Evolutionary conservation across 1,284 basidiomycete genomes (phyloP).

Genomic region (Rhizoctonia solani): DNA sequence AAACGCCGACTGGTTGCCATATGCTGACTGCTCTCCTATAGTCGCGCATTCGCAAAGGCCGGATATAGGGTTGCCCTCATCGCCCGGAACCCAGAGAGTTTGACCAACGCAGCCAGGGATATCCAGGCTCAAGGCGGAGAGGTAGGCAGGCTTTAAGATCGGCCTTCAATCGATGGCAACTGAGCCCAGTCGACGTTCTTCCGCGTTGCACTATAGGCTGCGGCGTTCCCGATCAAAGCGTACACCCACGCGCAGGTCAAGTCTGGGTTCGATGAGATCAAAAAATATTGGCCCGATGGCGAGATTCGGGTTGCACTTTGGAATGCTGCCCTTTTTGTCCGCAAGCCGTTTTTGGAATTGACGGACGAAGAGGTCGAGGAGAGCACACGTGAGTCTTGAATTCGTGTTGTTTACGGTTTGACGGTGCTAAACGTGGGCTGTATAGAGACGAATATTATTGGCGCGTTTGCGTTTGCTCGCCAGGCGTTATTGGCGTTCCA

Average conservation of each 20-base stretch:
- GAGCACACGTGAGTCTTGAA: slow-evolving; percentile 27
- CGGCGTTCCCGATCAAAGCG: slow-evolving; percentile 59
- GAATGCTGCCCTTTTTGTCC: slow-evolving; percentile 62
- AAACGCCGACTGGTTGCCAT: neutral
- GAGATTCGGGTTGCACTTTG: slow-evolving; percentile 67
- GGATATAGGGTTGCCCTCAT: slow-evolving; percentile 73
- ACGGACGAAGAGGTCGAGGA: slow-evolving; percentile 50
- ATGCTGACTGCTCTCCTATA: slow-evolving; percentile 38
- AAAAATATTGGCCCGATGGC: slow-evolving; percentile 55
- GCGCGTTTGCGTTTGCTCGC: slow-evolving; percentile 69
- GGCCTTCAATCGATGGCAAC: neutral
- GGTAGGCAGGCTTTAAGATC: slow-evolving; percentile 52
- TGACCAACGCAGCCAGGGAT: slow-evolving; percentile 59
- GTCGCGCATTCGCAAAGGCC: slow-evolving; percentile 43
- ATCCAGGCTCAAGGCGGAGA: slow-evolving; percentile 63
- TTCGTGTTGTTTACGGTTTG: neutral
- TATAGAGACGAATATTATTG: slow-evolving; percentile 61
- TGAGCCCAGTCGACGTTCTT: neutral
- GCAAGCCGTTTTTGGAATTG: slow-evolving; percentile 69
- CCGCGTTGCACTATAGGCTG: slow-evolving; percentile 51
- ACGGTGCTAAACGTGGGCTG: neutral
- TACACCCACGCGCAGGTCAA: slow-evolving; percentile 61
- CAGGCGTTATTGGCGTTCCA: slow-evolving; percentile 66
- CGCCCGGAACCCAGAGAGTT: slow-evolving; percentile 59
- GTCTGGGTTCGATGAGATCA: slow-evolving; percentile 59